Evolutionary conservation across 805 yeast species (phyloP).

Genomic region (Metschnikowia similis): DNA sequence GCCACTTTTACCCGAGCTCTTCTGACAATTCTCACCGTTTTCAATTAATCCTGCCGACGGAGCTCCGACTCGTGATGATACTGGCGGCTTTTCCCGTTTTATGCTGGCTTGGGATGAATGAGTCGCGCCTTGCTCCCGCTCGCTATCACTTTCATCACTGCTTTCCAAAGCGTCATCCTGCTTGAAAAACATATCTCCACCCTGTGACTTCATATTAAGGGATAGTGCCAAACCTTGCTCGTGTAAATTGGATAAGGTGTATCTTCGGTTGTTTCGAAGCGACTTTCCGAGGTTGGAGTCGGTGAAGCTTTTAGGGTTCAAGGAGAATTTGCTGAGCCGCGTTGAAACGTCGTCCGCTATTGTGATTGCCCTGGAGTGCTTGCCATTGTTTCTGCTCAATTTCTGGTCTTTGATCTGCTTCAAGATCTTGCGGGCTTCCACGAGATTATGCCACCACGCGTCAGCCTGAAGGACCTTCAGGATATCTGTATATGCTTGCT

Average conservation of each 20-base stretch:
- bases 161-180: constrained; percentile 21
- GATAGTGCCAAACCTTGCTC: constrained; percentile 65
- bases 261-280: constrained; percentile 34
- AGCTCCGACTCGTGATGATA: background rate
- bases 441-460: constrained; percentile 81
- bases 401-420: constrained; percentile 32
- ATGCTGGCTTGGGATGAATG: constrained; percentile 2
- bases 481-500: constrained; percentile 38
- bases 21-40: background rate
- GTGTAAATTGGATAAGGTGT: constrained; percentile 62
- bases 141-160: constrained; percentile 24
- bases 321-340: constrained; percentile 20
- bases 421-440: constrained; percentile 49
- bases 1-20: background rate
- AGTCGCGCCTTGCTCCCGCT: constrained; percentile 14
- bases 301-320: constrained; percentile 15
- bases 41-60: background rate
- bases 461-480: constrained; percentile 52
- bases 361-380: constrained; percentile 6
- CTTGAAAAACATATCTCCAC: constrained; percentile 26
- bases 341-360: constrained; percentile 10
- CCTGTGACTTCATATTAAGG: constrained; percentile 64
- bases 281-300: constrained; percentile 13
- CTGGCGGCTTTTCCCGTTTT: background rate
- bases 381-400: constrained; percentile 10